Evolutionary conservation across 495 filamentous ascomycete genomes (phyloP).

Genomic region (Neurospora sp.): DNA sequence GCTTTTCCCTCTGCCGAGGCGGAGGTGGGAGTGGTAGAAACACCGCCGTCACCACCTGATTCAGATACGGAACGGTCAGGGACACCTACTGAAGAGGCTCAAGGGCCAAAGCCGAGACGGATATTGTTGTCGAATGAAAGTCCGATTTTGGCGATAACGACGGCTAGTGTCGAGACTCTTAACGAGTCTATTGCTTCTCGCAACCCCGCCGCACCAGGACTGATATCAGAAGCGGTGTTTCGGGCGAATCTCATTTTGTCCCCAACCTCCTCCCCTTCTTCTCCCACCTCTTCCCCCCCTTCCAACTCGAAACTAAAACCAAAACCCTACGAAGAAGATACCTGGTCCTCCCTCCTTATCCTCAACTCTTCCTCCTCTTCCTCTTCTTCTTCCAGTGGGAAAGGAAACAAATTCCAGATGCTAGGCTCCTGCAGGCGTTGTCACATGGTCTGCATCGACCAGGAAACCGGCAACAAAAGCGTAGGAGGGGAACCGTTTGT

Average conservation of each 20-base stretch:
- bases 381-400: too few species aligned
- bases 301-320: background rate
- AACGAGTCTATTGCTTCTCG: constrained; percentile 51
- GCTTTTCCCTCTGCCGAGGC: constrained; percentile 33
- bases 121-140: constrained; percentile 86
- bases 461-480: constrained; percentile 63
- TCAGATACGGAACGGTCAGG: constrained; percentile 29
- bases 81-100: background rate
- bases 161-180: constrained; percentile 65
- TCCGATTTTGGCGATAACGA: constrained; percentile 76
- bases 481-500: constrained; percentile 66
- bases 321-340: constrained; percentile 42
- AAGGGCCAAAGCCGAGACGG: constrained; percentile 25
- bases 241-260: constrained; percentile 63
- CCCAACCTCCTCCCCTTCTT: background rate
- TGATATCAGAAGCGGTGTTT: constrained; percentile 56
- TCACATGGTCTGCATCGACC: constrained; percentile 93
- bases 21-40: background rate
- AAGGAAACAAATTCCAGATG: constrained; percentile 55
- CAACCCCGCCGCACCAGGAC: rapidly evolving
- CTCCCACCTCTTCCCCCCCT: constrained; percentile 18
- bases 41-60: constrained; percentile 37
- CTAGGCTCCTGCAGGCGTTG: constrained; percentile 79
- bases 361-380: constrained; percentile 15
- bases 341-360: constrained; percentile 43